Conservation (phyloP, 1,139 yeast genomes). For the Taphrina betulina region DNA sequence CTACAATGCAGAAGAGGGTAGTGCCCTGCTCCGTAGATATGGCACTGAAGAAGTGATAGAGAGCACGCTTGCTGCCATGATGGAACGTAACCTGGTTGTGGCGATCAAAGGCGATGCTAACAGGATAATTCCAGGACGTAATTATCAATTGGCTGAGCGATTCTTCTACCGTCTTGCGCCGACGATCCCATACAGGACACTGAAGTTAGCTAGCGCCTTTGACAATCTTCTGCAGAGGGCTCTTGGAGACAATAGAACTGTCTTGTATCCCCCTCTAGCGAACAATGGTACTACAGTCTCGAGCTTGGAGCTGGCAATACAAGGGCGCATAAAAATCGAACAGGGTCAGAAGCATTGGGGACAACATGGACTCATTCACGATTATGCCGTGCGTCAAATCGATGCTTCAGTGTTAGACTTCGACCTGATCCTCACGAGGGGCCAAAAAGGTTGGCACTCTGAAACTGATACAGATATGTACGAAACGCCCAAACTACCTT, state of each 20-base stretch:
- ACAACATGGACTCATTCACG: neutral
- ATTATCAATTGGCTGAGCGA: slow-evolving; percentile 15
- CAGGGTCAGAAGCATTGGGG: slow-evolving; percentile 5
- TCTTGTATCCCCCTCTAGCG: slow-evolving; percentile 3
- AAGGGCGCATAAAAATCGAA: neutral
- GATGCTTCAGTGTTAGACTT: slow-evolving; percentile 7
- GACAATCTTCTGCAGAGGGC: neutral
- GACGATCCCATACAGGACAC: slow-evolving; percentile 1
- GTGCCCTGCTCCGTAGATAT: neutral
- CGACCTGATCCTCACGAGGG: slow-evolving; percentile 6
- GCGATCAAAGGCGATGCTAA: neutral
- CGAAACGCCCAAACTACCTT: neutral
- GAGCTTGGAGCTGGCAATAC: slow-evolving; percentile 5
- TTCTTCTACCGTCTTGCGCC: neutral
- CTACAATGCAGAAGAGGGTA: neutral
- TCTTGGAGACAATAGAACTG: neutral
- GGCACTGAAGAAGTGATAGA: slow-evolving; percentile 3
- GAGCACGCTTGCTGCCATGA: neutral
- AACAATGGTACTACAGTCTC: slow-evolving; percentile 23
- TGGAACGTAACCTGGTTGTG: neutral
- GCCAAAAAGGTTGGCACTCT: neutral
- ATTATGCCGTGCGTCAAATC: slow-evolving; percentile 10
- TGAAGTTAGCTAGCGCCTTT: slow-evolving; percentile 6
- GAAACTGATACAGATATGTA: neutral
- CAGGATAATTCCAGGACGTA: slow-evolving; percentile 10